Evolutionary conservation across 2,329 filamentous ascomycete species (phyloP).

Genomic region (Ceratocystis alfenasii): DNA sequence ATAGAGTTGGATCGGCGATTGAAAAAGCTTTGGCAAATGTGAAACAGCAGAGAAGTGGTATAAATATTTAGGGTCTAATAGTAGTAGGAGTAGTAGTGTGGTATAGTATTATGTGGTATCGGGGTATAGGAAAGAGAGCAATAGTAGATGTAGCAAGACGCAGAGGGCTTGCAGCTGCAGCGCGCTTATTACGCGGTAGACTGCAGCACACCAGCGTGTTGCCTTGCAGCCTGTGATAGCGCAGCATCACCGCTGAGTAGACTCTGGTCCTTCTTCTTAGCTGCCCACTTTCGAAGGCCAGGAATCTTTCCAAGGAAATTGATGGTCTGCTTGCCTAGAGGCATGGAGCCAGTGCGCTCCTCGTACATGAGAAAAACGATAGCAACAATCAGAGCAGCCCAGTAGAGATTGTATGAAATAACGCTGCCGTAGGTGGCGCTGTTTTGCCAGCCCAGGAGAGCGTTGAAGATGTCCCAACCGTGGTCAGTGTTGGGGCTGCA

Average conservation of each 20-base stretch:
- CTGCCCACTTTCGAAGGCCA: constrained; percentile 18
- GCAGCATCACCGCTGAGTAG: constrained; percentile 18
- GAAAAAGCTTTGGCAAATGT: background rate
- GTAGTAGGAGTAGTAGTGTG: background rate
- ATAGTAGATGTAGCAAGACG: no score
- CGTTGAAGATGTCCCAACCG: constrained; percentile 63
- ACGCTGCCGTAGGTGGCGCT: constrained; percentile 70
- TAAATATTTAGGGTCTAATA: constrained; percentile 4
- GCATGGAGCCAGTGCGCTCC: constrained; percentile 41
- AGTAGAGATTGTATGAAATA: constrained; percentile 70
- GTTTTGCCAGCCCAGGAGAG: constrained; percentile 59
- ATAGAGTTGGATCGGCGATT: background rate
- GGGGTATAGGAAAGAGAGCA: no score
- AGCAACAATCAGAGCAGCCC: constrained; percentile 53
- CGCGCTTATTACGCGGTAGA: background rate
- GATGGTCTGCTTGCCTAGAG: constrained; percentile 27
- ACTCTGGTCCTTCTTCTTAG: constrained; percentile 18
- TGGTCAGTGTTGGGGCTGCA: constrained; percentile 53
- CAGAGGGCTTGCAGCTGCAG: background rate
- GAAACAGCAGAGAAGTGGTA: background rate
- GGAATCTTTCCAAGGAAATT: constrained; percentile 15
- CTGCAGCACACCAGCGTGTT: constrained; percentile 11
- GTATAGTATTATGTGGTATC: background rate
- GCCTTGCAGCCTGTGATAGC: constrained; percentile 13
- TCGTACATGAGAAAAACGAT: constrained; percentile 51